Evolutionary conservation across 78 protist species (phyloP), one percentile per base, ranked within the genome.

Genomic region (Dictyostelium purpureum): DNA sequence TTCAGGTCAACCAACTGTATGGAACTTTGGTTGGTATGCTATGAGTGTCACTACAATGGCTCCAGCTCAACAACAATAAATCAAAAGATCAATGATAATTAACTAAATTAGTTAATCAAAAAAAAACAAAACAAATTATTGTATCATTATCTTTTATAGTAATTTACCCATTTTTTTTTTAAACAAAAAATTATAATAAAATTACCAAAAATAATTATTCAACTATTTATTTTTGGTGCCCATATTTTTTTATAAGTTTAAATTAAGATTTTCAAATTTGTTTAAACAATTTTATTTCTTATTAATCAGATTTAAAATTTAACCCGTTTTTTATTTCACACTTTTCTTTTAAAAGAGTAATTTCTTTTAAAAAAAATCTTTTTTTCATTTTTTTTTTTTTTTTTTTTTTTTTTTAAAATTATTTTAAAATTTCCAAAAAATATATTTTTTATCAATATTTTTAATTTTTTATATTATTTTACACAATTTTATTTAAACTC

Each of bases 1-100:
- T 47, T 66, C 51, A 2, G 94, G 94, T 88, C 52, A 59, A 65
- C 94, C 94, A 51, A 82, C 79, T 12, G 31, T 10, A 16, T 88
- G 94, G 94, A 24, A 88, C 28, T 88, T 88, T 69, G 74, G 21
- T 73, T 88, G 94, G 94, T 28, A 56, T 57, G 67, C 63, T 9
- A 81, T 81, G 79, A 47, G 70, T 28, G 6, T 26, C 18, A 24
- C 45, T 12, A 33, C 54, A 42, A 81, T 81, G 89, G 51, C 19
- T 33, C 19, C 71, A 3, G 71, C 71, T 18, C 38, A 63, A 28
- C 70, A 7, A 61, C 70, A 47, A 47, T 2, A 47, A 47, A 10
- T 14, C 4, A 47, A 47, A 14, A 47, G 7, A 47, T 14, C 12
- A 47, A 14, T 63, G 26, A 16, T 63, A 63, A 63, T 63, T 31